Evolutionary conservation across 331 rosid species (phyloP).

Genomic region (Arachis monticola): DNA sequence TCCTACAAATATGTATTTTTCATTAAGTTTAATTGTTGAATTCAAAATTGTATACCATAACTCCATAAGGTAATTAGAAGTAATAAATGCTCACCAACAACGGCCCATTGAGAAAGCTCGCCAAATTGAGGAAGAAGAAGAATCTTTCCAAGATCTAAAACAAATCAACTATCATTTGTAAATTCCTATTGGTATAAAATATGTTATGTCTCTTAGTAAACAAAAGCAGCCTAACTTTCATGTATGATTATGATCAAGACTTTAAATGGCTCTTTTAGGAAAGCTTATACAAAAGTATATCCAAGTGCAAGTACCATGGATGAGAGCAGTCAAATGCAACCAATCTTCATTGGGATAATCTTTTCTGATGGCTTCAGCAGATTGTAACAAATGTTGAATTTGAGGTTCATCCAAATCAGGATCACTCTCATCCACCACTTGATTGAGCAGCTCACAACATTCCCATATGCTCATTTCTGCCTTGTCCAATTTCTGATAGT

Average conservation of each 20-base stretch:
- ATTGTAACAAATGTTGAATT: conserved; percentile 24
- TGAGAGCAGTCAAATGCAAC: conserved; percentile 48
- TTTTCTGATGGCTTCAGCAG: conserved; percentile 22
- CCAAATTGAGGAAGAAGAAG: conserved; percentile 79
- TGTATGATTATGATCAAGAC: not conserved
- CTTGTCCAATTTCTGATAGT: conserved; percentile 40
- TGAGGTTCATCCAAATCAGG: conserved; percentile 30
- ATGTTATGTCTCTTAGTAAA: no score
- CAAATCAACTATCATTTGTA: not conserved
- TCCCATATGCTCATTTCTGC: conserved; percentile 50
- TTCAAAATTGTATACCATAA: not conserved
- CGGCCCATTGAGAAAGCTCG: conserved; percentile 90
- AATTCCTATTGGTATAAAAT: conserved; percentile 35
- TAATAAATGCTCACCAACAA: conserved; percentile 64
- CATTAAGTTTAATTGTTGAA: conserved; percentile 22
- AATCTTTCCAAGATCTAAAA: conserved; percentile 64
- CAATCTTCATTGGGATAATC: conserved; percentile 41
- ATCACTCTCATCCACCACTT: conserved; percentile 42
- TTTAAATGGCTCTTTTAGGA: not conserved
- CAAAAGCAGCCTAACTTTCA: no score
- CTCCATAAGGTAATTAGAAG: no score
- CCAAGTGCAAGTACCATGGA: conserved; percentile 37
- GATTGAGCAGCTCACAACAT: conserved; percentile 41
- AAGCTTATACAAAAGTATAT: not conserved
- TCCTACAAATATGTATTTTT: not conserved